Conservation (phyloP, 345 rosid genomes). For the Firmiana major region DNA sequence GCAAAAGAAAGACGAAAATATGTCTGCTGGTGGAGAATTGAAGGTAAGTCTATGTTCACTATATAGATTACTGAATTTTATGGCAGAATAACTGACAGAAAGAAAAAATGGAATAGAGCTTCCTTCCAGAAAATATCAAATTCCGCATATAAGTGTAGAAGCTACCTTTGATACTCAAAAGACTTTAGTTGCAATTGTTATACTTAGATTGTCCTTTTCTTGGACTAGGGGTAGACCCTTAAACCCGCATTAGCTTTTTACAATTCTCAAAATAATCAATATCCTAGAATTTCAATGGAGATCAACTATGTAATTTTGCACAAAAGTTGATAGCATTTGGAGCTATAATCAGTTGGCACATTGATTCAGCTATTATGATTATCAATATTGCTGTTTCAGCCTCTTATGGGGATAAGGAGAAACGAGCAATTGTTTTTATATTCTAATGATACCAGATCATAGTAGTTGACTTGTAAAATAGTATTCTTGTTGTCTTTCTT, state of each 20-base stretch:
- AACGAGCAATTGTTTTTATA: neutral
- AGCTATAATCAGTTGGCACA: neutral
- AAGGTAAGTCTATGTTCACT: conserved; percentile 42
- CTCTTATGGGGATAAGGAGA: neutral
- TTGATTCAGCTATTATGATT: neutral
- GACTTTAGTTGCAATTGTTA: neutral
- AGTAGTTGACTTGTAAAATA: neutral
- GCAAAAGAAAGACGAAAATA: conserved; percentile 74
- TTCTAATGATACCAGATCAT: neutral
- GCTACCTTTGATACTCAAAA: neutral
- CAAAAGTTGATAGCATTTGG: neutral
- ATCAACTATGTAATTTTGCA: neutral
- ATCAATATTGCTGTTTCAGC: conserved; percentile 1
- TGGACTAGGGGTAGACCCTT: neutral
- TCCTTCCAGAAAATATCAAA: neutral
- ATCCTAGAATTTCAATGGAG: neutral
- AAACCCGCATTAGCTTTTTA: neutral
- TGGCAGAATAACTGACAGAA: neutral
- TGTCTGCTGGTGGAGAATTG: conserved; percentile 71
- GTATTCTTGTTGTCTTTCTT: no score
- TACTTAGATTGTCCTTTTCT: neutral
- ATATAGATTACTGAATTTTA: neutral
- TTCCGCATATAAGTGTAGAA: neutral
- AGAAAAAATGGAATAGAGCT: neutral
- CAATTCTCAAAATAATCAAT: neutral